Conservation (phyloP, 2,329 filamentous ascomycete genomes). For the Cadophora sp. region DNA sequence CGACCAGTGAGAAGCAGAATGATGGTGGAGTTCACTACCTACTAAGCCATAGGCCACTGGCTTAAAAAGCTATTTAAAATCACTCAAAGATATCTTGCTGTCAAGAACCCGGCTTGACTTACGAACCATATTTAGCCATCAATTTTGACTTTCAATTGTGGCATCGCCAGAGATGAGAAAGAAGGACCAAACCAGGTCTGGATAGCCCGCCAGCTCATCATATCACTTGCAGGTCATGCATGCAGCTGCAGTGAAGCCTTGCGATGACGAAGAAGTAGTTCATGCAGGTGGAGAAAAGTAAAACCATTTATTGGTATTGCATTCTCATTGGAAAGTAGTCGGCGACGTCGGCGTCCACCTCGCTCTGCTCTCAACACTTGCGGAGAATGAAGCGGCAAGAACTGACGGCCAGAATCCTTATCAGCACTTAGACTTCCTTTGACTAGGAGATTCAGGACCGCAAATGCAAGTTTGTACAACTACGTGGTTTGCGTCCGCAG, state of each 20-base stretch:
- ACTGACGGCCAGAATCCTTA: neutral
- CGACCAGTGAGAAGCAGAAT: neutral
- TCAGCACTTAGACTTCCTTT: neutral
- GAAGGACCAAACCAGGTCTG: neutral
- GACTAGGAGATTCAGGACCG: neutral
- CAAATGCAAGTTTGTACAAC: conserved; percentile 4
- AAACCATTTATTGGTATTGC: neutral
- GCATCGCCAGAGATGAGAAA: neutral
- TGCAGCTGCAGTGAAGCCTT: neutral
- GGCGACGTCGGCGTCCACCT: neutral
- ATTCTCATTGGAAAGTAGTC: conserved; percentile 1
- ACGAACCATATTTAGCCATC: neutral
- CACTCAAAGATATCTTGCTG: neutral
- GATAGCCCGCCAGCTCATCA: neutral
- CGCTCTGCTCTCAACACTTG: neutral
- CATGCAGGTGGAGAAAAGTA: neutral
- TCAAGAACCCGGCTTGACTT: neutral
- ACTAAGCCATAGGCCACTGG: too few species aligned
- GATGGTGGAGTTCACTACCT: neutral
- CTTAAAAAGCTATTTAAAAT: neutral
- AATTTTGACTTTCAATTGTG: neutral
- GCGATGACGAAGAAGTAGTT: neutral
- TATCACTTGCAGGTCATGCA: neutral
- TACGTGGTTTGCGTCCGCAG: neutral
- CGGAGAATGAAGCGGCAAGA: neutral